phyloP scores from a whole-genome alignment of 2,329 filamentous ascomycete species.

The Rhinocladiella mackenziei region DNA sequence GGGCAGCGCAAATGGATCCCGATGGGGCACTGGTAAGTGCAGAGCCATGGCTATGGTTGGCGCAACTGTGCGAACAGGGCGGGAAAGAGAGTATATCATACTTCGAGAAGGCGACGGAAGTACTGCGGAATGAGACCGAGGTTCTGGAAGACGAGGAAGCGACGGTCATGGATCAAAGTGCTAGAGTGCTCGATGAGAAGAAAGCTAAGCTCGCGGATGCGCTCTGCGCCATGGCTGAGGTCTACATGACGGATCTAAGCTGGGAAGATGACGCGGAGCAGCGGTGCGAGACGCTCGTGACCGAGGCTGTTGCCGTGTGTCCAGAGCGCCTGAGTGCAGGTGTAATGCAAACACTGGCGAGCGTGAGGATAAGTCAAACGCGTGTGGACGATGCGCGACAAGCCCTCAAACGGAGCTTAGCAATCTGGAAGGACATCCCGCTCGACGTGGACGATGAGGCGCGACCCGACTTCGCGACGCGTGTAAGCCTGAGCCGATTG shows the following conservation, averaged over 20 bases:
- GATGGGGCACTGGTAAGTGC: slow-evolving; percentile 67
- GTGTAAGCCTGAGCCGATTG: slow-evolving; percentile 77
- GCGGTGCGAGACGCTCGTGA: slow-evolving; percentile 81
- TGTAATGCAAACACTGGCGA: slow-evolving; percentile 92
- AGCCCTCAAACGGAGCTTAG: slow-evolving; percentile 73
- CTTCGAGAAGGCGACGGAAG: slow-evolving; percentile 63
- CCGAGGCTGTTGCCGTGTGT: slow-evolving; percentile 81
- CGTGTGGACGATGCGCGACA: slow-evolving; percentile 73
- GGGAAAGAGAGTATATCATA: slow-evolving; percentile 57
- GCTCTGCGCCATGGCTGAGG: slow-evolving; percentile 90
- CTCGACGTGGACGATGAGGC: slow-evolving; percentile 60
- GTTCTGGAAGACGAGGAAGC: slow-evolving; percentile 29
- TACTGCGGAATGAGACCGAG: slow-evolving; percentile 56
- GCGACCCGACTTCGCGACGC: slow-evolving; percentile 79
- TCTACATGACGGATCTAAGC: slow-evolving; percentile 98
- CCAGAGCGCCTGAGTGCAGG: slow-evolving; percentile 66
- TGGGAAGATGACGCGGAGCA: slow-evolving; percentile 85
- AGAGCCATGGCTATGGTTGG: slow-evolving; percentile 61
- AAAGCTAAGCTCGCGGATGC: slow-evolving; percentile 79
- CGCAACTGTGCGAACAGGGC: slow-evolving; percentile 68
- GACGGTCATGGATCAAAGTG: slow-evolving; percentile 32
- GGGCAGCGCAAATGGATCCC: slow-evolving; percentile 70
- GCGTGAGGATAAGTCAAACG: slow-evolving; percentile 84
- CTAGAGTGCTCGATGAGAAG: slow-evolving; percentile 45
- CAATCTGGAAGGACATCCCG: slow-evolving; percentile 75